phyloP scores from a whole-genome alignment of 345 rosid genomes.

The Chamaenerion angustifolium region DNA sequence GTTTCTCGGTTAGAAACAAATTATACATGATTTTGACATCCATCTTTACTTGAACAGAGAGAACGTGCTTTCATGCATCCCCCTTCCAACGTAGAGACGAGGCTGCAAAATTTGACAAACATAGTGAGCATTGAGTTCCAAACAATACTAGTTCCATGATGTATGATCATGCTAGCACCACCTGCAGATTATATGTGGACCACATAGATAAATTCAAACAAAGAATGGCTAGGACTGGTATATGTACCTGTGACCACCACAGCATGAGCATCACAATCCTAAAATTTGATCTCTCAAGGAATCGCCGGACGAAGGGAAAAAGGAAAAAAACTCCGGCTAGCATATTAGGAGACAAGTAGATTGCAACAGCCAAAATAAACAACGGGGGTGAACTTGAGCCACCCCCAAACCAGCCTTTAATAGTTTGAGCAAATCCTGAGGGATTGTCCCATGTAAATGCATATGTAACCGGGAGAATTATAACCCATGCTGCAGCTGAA shows the following conservation, averaged over 20 bases:
- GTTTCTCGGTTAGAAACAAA: too few species aligned
- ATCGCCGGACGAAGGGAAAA: constrained; percentile 78
- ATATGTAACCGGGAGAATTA: constrained; percentile 81
- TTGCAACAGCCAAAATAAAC: constrained; percentile 69
- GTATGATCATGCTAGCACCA: too few species aligned
- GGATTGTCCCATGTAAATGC: constrained; percentile 87
- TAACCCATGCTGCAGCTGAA: constrained; percentile 95
- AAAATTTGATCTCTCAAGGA: constrained; percentile 85
- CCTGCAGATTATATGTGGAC: not conserved
- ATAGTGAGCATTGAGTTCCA: not conserved
- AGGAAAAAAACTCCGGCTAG: constrained; percentile 71
- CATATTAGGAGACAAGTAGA: constrained; percentile 90
- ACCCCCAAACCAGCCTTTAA: constrained; percentile 86
- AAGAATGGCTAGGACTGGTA: not conserved
- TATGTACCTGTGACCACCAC: constrained; percentile 99
- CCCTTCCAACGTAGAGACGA: constrained; percentile 97
- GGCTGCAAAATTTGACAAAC: constrained; percentile 40
- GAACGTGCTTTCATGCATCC: constrained; percentile 93
- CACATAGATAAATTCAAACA: not conserved
- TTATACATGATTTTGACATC: constrained; percentile 3
- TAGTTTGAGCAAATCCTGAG: constrained; percentile 84
- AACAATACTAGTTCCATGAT: not conserved
- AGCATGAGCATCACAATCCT: constrained; percentile 88
- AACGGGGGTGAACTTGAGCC: constrained; percentile 57
- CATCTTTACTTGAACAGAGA: constrained; percentile 79